These are phyloP conservation scores for Eutrema salsugineum DNA, from an alignment of 441 rosid species.

Conservation along the genomic window DNA sequence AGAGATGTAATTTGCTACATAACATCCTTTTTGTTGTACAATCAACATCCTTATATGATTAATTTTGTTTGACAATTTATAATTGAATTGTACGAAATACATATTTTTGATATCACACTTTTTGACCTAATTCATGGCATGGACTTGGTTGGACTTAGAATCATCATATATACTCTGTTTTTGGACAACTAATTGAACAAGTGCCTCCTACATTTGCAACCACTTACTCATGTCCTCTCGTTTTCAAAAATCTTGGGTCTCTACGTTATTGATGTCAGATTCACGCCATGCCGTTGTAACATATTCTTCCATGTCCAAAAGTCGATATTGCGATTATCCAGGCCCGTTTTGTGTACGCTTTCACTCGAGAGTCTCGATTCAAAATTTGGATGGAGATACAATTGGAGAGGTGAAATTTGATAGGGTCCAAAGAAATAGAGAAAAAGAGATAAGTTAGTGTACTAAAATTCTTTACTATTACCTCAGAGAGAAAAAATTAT, in stretches of 20 bases:
- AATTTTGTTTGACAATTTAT: too few relatives aligned
- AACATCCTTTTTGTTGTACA: too few relatives aligned
- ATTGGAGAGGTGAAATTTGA: background rate
- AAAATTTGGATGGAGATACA: background rate
- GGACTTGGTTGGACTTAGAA: background rate
- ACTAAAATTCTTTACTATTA: too few relatives aligned
- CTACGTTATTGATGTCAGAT: constrained; percentile 24
- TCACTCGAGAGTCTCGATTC: background rate
- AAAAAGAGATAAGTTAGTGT: background rate
- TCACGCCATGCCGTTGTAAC: background rate
- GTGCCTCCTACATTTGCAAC: constrained; percentile 53
- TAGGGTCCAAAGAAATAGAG: background rate
- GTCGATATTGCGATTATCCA: constrained; percentile 15
- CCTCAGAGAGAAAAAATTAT: too few relatives aligned
- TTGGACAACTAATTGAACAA: constrained; percentile 69
- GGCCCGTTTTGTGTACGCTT: background rate
- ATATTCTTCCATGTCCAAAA: constrained; percentile 13
- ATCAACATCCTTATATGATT: too few relatives aligned
- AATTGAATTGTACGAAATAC: too few relatives aligned
- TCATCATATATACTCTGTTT: background rate
- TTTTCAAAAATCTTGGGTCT: constrained; percentile 51
- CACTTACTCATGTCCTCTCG: constrained; percentile 53
- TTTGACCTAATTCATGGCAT: too few relatives aligned
- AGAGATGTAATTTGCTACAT: too few relatives aligned
- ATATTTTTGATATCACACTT: too few relatives aligned